phyloP scores from a whole-genome alignment of 768 basidiomycete genomes.

The Heimioporus sp. region DNA sequence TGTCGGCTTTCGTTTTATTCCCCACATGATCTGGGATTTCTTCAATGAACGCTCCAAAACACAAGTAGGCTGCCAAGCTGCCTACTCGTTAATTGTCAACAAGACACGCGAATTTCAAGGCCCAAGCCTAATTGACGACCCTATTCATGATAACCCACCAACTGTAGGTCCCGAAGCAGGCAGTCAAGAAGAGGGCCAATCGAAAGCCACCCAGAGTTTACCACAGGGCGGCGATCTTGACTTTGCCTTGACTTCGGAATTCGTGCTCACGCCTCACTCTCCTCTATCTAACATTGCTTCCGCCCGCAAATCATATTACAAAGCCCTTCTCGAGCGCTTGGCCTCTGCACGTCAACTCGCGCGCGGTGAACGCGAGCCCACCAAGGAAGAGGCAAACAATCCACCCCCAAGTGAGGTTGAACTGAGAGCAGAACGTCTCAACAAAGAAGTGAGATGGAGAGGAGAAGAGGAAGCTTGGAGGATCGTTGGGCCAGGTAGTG shows the following conservation, averaged over 20 bases:
- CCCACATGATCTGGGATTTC: conserved; percentile 87
- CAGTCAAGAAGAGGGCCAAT: conserved; percentile 5
- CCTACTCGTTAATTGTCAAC: conserved; percentile 66
- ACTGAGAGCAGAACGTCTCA: conserved; percentile 80
- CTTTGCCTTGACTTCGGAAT: conserved; percentile 68
- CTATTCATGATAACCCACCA: conserved; percentile 18
- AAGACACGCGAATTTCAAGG: conserved; percentile 59
- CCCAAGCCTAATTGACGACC: conserved; percentile 19
- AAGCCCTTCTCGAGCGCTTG: conserved; percentile 62
- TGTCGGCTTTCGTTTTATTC: conserved; percentile 82
- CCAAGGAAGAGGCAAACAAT: conserved; percentile 73
- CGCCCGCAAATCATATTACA: conserved; percentile 75
- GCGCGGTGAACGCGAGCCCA: conserved; percentile 74
- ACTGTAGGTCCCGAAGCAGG: conserved; percentile 1
- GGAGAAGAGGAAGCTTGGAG: conserved; percentile 78
- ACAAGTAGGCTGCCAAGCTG: conserved; percentile 77
- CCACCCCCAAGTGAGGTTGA: conserved; percentile 89
- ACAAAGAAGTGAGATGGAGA: conserved; percentile 87
- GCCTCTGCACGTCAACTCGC: conserved; percentile 73
- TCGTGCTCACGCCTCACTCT: conserved; percentile 65
- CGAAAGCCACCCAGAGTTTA: background rate
- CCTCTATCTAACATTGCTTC: conserved; percentile 60
- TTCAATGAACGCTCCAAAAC: conserved; percentile 88
- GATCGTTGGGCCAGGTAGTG: conserved; percentile 60
- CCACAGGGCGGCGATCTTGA: conserved; percentile 59